phyloP scores from a whole-genome alignment of 139 green algal genomes.

The Micractinium sp. region DNA sequence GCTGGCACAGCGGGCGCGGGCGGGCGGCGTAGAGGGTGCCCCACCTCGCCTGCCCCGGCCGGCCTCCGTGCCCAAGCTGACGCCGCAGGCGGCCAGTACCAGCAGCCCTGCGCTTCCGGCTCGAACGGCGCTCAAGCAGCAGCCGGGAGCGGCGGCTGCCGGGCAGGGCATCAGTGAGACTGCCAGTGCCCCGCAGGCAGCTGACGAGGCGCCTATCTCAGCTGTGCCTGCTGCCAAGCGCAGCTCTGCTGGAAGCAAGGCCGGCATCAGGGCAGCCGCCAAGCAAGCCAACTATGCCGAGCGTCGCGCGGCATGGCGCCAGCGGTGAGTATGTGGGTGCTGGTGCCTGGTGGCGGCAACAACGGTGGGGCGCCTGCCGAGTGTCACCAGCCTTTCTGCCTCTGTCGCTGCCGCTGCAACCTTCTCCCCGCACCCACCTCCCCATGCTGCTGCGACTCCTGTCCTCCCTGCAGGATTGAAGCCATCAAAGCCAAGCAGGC shows the following conservation, averaged over 20 bases:
- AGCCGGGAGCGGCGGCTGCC: background rate
- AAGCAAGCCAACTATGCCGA: slow-evolving; percentile 22
- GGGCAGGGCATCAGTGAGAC: too few species aligned
- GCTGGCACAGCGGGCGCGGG: background rate
- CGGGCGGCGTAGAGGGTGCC: background rate
- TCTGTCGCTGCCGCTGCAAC: background rate
- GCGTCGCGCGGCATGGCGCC: slow-evolving; percentile 14
- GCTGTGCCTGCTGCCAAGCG: background rate
- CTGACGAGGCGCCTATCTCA: background rate
- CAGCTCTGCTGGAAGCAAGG: background rate
- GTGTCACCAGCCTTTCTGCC: too few species aligned
- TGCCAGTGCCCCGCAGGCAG: background rate
- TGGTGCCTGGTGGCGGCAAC: background rate
- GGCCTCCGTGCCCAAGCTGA: slow-evolving; percentile 1
- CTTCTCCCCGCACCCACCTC: background rate
- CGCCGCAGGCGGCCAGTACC: background rate
- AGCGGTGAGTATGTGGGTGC: background rate
- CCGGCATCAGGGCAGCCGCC: too few species aligned
- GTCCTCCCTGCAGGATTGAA: slow-evolving; percentile 12
- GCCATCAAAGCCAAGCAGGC: slow-evolving; percentile 33
- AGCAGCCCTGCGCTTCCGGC: too few species aligned
- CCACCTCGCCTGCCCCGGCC: background rate
- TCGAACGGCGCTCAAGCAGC: background rate
- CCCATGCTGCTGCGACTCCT: background rate
- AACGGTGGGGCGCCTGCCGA: background rate